These are phyloP conservation scores for Avena insularis DNA, from an alignment of 176 grass and related monocot genomes.

Conservation along the genomic window DNA sequence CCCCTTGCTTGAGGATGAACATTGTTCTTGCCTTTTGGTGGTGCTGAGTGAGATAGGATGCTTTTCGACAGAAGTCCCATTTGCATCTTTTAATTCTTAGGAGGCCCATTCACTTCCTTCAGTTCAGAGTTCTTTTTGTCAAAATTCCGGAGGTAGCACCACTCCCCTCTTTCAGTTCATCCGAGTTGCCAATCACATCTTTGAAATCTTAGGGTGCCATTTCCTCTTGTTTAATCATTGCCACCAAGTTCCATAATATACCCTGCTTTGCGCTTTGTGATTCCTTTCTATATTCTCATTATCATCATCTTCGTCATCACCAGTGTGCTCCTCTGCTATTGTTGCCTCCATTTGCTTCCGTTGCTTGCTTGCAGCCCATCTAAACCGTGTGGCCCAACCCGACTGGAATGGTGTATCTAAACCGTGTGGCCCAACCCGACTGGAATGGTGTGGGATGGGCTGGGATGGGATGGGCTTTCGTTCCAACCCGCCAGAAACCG, in stretches of 20 bases:
- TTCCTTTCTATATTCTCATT: background rate
- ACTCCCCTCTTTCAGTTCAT: slow-evolving; percentile 8
- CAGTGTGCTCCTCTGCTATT: slow-evolving; percentile 4
- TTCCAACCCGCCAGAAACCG: background rate
- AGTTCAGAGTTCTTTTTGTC: background rate
- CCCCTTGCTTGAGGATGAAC: background rate
- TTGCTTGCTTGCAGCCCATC: background rate
- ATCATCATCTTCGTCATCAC: slow-evolving; percentile 14
- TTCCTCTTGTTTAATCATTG: slow-evolving; percentile 1
- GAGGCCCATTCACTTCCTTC: slow-evolving; percentile 1
- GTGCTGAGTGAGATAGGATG: background rate
- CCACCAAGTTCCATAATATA: background rate
- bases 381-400: background rate
- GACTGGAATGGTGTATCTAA: background rate
- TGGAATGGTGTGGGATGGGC: background rate
- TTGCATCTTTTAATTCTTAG: background rate
- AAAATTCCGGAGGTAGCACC: background rate
- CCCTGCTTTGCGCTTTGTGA: background rate
- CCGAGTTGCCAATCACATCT: slow-evolving; percentile 1
- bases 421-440: background rate
- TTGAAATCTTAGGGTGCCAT: slow-evolving; percentile 16
- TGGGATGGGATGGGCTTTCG: slow-evolving; percentile 2
- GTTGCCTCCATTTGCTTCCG: background rate
- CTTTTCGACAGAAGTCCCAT: background rate
- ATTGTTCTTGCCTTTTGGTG: background rate